A percentile compares a stretch with the other conserved stretches of the same genome.
Conservation (phyloP, 1,284 basidiomycete species). For the Ganoderma multipileum region DNA sequence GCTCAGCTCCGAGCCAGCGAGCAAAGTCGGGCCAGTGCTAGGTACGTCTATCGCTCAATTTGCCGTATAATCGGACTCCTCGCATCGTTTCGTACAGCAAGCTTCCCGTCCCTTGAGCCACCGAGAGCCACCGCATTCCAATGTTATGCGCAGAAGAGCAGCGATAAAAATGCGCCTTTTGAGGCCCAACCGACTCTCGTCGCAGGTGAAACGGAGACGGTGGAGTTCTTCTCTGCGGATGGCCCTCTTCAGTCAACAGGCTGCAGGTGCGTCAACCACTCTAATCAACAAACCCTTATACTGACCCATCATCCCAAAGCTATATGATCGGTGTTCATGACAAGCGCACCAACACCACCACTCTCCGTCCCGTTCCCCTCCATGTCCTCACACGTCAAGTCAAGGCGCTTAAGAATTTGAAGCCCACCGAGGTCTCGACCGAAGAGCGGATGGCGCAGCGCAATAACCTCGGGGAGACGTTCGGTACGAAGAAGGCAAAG, state of each 20-base stretch:
- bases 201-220: slow-evolving; percentile 74
- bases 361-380: slow-evolving; percentile 73
- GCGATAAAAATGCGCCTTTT: slow-evolving; percentile 46
- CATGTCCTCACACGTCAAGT: slow-evolving; percentile 82
- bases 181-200: slow-evolving; percentile 60
- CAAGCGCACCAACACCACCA: slow-evolving; percentile 72
- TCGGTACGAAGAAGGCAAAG: slow-evolving; percentile 94
- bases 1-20: slow-evolving; percentile 50
- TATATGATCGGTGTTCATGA: slow-evolving; percentile 77
- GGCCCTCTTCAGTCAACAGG: slow-evolving; percentile 50
- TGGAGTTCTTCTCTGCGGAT: slow-evolving; percentile 63
- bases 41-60: slow-evolving; percentile 53
- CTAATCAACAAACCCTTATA: slow-evolving; percentile 15
- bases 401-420: slow-evolving; percentile 80
- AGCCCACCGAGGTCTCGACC: slow-evolving; percentile 55
- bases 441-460: slow-evolving; percentile 69
- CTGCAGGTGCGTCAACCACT: slow-evolving; percentile 58
- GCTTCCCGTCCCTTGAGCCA: slow-evolving; percentile 76
- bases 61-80: slow-evolving; percentile 13
- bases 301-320: slow-evolving; percentile 41
- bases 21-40: slow-evolving; percentile 71
- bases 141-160: slow-evolving; percentile 58
- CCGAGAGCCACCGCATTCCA: slow-evolving; percentile 68
- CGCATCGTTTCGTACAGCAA: slow-evolving; percentile 52
- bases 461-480: slow-evolving; percentile 86